Base-by-base conservation (phyloP, 2,329 filamentous ascomycete species). In the Corynespora cassiicola region DNA sequence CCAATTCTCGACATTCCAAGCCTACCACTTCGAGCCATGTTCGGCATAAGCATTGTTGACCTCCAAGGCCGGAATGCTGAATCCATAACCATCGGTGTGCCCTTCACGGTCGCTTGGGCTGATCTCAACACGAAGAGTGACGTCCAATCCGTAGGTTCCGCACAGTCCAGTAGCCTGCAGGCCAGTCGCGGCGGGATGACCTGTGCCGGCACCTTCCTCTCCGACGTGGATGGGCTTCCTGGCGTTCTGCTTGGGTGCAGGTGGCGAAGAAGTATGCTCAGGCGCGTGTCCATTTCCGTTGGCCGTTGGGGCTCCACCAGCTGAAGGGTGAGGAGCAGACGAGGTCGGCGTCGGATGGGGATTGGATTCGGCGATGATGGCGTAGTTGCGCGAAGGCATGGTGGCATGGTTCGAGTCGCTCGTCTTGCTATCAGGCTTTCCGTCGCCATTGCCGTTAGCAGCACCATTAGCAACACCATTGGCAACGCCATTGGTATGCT, bases 331-430 rank as follows among this genome's bases (percentile, higher is more conserved):
- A 26, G 56, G 45, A 11, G 50, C 41, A 6, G 54, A 56, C 12
- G 50, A 35, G 5, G 54, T 49, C 1, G 44, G 27, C 7, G 52
- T 45, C 28, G 68, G 31, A 8, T 51, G 43, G 44, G 64, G 29
- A 33, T 56, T 60, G 10, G 70, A 74, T 54, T 85, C 81, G 28
- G 76, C 76, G 63, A 85, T 80, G 60, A 80, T 81, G 40, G 82
- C 82, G 58, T 81, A 85, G 64, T 86, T 85, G 36, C 82, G 74
- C 33, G 77, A 81, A 1, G 82, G 82, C 82, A 96, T 96, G 8
- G 91, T 96, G 46, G 89, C 87, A 49, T 88, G 80, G 69, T 96
- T 96, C 61, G 79, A 86, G 27, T 74, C 74, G 1, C 84, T 80
- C 4, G 86, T 88, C 72, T 91, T 85, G 36, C 58, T 57, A 20